phyloP scores from a whole-genome alignment of 495 filamentous ascomycete genomes.

The Neurospora sp. region DNA sequence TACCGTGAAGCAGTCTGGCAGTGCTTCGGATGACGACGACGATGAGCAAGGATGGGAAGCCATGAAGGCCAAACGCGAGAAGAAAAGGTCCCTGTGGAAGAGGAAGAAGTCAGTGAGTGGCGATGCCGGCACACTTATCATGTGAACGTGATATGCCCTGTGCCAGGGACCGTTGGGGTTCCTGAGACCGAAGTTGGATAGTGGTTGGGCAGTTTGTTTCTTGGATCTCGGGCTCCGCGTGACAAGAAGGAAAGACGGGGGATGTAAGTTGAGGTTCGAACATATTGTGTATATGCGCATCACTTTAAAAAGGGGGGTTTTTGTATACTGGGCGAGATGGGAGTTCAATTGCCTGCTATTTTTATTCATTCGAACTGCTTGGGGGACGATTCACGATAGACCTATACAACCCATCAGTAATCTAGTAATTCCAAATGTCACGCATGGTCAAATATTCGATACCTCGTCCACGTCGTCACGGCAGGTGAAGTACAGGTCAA shows the following conservation, averaged over 20 bases:
- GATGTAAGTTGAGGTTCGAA: neutral
- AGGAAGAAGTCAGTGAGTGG: conserved; percentile 46
- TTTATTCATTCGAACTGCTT: neutral
- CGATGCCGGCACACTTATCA: conserved; percentile 33
- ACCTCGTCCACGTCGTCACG: neutral
- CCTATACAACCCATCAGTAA: conserved; percentile 24
- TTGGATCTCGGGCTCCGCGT: neutral
- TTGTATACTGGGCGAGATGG: neutral
- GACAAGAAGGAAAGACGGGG: neutral
- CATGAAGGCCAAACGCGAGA: conserved; percentile 75
- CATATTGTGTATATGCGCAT: neutral
- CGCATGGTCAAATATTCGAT: neutral
- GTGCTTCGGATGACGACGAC: conserved; percentile 58
- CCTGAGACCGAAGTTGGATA: neutral
- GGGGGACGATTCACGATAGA: conserved; percentile 25
- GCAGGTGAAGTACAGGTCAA: neutral
- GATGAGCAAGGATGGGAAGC: conserved; percentile 76
- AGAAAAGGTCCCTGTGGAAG: conserved; percentile 67
- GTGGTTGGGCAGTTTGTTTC: neutral
- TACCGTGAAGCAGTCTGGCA: conserved; percentile 20
- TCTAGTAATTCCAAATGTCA: conserved; percentile 23
- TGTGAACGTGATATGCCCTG: conserved; percentile 12
- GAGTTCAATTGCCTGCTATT: neutral
- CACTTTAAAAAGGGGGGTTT: neutral
- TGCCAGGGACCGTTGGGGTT: neutral